A percentile compares a stretch with the other conserved stretches of the same genome.
Evolutionary conservation across 441 rosid genomes (phyloP).

Genomic region (Croton laevigatus): DNA sequence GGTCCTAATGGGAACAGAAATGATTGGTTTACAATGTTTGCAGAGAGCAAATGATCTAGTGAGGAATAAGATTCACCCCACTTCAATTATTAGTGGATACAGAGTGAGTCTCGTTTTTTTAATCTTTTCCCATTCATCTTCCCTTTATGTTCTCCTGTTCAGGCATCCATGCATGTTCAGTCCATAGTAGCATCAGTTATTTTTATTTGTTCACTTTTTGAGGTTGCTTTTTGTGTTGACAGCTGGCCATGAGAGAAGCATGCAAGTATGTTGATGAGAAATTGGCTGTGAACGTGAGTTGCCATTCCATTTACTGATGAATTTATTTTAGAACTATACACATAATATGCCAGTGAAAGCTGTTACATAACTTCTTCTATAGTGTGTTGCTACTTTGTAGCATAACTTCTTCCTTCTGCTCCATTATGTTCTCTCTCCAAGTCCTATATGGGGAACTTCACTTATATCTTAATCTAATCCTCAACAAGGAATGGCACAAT

Average conservation of each 20-base stretch:
- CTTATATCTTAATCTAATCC: too few species aligned
- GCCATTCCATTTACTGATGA: conserved; percentile 4
- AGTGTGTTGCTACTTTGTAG: background rate
- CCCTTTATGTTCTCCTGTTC: background rate
- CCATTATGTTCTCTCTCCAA: background rate
- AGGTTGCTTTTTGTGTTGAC: conserved; percentile 23
- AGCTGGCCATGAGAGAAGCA: conserved; percentile 99
- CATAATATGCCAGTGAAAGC: background rate
- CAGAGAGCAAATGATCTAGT: conserved; percentile 96
- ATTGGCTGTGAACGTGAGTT: conserved; percentile 71
- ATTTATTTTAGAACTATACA: background rate
- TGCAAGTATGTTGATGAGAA: conserved; percentile 94
- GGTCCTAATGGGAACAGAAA: conserved; percentile 1
- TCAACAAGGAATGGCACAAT: too few species aligned
- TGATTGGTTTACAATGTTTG: conserved; percentile 19
- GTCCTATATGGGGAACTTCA: background rate
- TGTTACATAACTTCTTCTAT: background rate
- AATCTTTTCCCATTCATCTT: conserved; percentile 2
- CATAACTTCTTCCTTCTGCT: background rate
- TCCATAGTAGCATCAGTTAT: background rate
- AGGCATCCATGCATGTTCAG: background rate
- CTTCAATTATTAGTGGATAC: conserved; percentile 93
- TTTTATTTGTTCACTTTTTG: background rate
- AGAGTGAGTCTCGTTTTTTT: conserved; percentile 48
- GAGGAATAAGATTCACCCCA: conserved; percentile 97